Evolutionary conservation across 1,284 basidiomycete species (phyloP), one percentile per base, ranked within the genome.

Genomic region (Ustilago esculenta): DNA sequence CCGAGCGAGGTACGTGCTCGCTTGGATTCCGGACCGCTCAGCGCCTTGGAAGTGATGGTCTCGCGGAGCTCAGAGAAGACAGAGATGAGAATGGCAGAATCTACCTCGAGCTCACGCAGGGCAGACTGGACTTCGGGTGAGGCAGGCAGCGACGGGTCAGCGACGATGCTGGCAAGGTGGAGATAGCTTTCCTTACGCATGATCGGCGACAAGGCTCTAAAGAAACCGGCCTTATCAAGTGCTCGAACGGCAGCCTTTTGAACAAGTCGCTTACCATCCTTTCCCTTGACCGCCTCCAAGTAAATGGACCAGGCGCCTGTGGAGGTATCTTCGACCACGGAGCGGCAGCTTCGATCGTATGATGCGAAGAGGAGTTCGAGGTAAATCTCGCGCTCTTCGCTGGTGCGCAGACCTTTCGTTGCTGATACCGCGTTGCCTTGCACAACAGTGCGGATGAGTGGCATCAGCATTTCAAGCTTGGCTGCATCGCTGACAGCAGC

Each of bases 401-500:
- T 29, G 18, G 39, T 49, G 39, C 44, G 42, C 36, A 65, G 37
- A 17, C 51, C 42, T 14, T 43, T 51, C 4, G 51, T 60, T n/a
- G 35, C 45, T n/a, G 35, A 18, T 2, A 51, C 39, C 0, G 34
- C 36, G 25, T 43, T 41, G 40, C 48, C 46, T 17, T 50, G 37
- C 2, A 55, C 47, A 9, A 90, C 73, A 0, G 66, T 59, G 58
- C 87, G 84, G 34, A 92, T 83, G 6, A 89, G 85, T 0, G 90
- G 88, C 9, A 87, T 76, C 2, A 95, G 82, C 49, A 89, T 86
- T 23, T 87, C 85, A 14, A 88, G 83, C 81, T 91, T 92, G 15
- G 86, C 85, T 37, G 84, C 79, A 78, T 90, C 89, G 7, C 86
- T 84, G n/a, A 93, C 86, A 9, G 84, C 84, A 39, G 85, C 84